Conservation (phyloP, 1,284 basidiomycete genomes). For the Fomitopsis pinicola region DNA sequence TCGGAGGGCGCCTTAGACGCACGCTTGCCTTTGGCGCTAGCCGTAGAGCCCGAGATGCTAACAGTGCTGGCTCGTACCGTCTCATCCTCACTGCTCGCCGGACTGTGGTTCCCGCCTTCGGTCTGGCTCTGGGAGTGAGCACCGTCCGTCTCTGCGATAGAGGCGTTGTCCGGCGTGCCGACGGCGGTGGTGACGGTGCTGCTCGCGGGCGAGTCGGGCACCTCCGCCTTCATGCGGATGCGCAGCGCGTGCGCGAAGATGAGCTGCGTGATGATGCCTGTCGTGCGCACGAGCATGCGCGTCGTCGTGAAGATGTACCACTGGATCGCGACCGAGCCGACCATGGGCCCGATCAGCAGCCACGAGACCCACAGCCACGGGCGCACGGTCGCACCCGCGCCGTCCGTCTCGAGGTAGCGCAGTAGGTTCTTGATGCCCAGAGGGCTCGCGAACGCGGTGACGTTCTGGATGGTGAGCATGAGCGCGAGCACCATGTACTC, state of each 20-base stretch:
- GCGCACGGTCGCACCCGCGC: slow-evolving; percentile 29
- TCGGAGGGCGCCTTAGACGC: background rate
- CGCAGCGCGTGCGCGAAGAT: slow-evolving; percentile 65
- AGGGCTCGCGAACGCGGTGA: slow-evolving; percentile 31
- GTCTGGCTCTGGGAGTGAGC: background rate
- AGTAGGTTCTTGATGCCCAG: slow-evolving; percentile 36
- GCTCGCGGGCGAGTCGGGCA: slow-evolving; percentile 11
- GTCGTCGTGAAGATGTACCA: slow-evolving; percentile 32
- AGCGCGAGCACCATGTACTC: slow-evolving; percentile 13
- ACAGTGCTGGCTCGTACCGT: background rate
- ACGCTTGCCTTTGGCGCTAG: slow-evolving; percentile 3
- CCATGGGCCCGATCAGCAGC: slow-evolving; percentile 53
- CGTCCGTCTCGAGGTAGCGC: slow-evolving; percentile 36
- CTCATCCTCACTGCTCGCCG: slow-evolving; percentile 8
- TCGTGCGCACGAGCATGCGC: slow-evolving; percentile 43
- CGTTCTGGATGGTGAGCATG: slow-evolving; percentile 10
- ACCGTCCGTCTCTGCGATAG: slow-evolving; percentile 13
- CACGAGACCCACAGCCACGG: slow-evolving; percentile 58
- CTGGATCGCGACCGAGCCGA: slow-evolving; percentile 32
- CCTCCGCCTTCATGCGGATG: slow-evolving; percentile 56
- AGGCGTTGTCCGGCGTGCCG: slow-evolving; percentile 18
- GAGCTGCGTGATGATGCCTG: slow-evolving; percentile 62
- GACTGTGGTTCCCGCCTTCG: background rate
- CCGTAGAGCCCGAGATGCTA: background rate
- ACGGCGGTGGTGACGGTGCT: slow-evolving; percentile 5